Base-by-base conservation (phyloP, 1,284 basidiomycete species). In the Trametes polyzona region DNA sequence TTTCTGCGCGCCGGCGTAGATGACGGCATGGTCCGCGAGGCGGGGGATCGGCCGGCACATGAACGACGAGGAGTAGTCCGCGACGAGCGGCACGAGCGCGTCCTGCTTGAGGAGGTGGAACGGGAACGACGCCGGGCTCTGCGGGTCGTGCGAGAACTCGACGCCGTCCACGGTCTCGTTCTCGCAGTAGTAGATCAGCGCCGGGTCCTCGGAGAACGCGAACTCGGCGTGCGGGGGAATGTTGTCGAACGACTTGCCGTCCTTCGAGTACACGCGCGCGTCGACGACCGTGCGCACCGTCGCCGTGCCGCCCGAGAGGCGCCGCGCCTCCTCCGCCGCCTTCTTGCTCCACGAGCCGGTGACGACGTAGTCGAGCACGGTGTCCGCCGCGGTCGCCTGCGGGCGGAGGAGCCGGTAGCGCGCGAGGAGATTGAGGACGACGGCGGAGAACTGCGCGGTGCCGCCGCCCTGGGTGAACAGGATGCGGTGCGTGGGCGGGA, bases 1-100 rank as follows among this genome's bases (percentile, higher is more conserved):
- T 82, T 99, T 99, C 76, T 99, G 97, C n/a, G 93, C 97, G 37
- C 97, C 97, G 11, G 96, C 98, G 72, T 92, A 99, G 68, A 99
- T 91, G 69, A 99, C 81, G 4, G 93, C 95, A 72, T 97, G 93
- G 70, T 92, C 89, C 37, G 88, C 87, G 46, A 98, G 82, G 63
- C 86, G 83, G 4, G 91, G 90, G 69, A 99, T 97, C 33, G 91
- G 91, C n/a, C 96, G 85, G 40, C 93, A 95, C 83, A 99, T 92
- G 82, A 99, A 98, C 57, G 95, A 96, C 46, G 94, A 96, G 12
- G 94, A 97, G 76, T 97, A 93, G 78, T 99, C 97, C 47, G 86
- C 96, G 4, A 99, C 94, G 62, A 99, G 83, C 7, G 95, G 95
- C 11, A 92, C 81, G 17, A 88, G 78, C 2, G 44, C 37, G 52